Evolutionary conservation across 495 filamentous ascomycete species (phyloP), one percentile per base, ranked within the genome.

Genomic region (Hypomontagnella monticulosa): DNA sequence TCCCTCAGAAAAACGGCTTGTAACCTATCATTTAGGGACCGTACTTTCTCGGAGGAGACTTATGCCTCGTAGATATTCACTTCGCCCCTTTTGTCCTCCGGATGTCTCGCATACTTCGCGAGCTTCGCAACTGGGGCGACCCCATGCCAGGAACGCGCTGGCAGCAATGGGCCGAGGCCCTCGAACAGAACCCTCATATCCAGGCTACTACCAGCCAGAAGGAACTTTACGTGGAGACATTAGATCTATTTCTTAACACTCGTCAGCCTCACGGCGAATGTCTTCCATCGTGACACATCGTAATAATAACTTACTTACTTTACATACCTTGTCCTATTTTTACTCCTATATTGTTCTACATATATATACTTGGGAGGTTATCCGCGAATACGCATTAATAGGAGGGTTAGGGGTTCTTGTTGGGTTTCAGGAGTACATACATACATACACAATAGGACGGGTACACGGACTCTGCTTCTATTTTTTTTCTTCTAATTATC

Each of bases 31-130:
- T 80, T 1, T 63, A 81, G 56, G 94, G 94, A 0, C 93, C 94
- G 0, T 95, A 91, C 74, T 96, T 97, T 75, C 82, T 95, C 23
- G 92, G 92, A 7, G 77, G 79, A 11, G 75, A 85, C 11, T 76
- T 95, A 20, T 88, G 87, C 32, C 90, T 91, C 61, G 93, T 97
- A 3, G 94, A 98, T 67, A 82, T 97, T 18, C 91, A 95, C 66
- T 85, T 94, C 46, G 93, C 93, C 6, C 94, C 94, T 6, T 98
- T 94, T 86, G 84, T 95, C 47, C 70, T 97, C 32, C 87, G 94
- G 0, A 76, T 97, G 52, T 80, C 82, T 10, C 81, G 87, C 14
- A 91, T 97, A 20, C 79, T 96, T 52, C 87, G 88, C 50, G 89
- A 87, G n/a, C 93, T 93, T 70, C 85, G 90, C 18, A 88, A 85